These are phyloP conservation scores for Fraxinus angustifolia DNA, from an alignment of 305 asterid species.

Conservation along the genomic window DNA sequence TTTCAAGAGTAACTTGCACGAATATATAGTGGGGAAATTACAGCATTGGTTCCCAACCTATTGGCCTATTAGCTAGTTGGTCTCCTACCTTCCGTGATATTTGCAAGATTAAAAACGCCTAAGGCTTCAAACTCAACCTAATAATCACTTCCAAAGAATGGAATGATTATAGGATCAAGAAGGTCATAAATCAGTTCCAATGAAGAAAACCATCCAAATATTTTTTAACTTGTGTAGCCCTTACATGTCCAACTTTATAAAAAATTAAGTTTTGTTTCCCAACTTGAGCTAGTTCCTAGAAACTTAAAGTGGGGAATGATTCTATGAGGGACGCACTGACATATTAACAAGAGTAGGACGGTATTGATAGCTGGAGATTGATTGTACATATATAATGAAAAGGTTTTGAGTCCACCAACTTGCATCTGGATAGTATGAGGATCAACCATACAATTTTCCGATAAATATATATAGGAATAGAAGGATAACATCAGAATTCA, in stretches of 20 bases:
- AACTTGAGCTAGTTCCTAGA: not conserved
- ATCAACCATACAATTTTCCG: not conserved
- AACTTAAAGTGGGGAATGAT: not conserved
- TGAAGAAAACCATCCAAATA: not conserved
- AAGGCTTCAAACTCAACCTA: not conserved
- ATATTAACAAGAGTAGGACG: not conserved
- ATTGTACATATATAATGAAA: not conserved
- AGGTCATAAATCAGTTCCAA: not conserved
- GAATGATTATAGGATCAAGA: not conserved
- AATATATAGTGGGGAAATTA: not conserved
- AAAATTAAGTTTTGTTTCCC: not conserved
- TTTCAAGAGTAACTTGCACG: not conserved
- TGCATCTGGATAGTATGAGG: not conserved
- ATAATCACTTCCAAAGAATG: not conserved
- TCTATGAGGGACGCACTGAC: not conserved
- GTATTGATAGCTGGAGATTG: not conserved
- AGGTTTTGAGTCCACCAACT: not conserved
- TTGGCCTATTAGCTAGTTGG: not conserved
- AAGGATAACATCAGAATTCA: not conserved
- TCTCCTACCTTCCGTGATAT: not conserved
- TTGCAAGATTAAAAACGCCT: not conserved
- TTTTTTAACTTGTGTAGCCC: not conserved
- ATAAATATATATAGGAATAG: not conserved
- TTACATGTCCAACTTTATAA: not conserved
- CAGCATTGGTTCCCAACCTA: not conserved